Percentiles rank a stretch among this genome's conserved stretches.
These are phyloP conservation scores for Neurospora terricola DNA, from an alignment of 495 filamentous ascomycete species.

Conservation along the genomic window DNA sequence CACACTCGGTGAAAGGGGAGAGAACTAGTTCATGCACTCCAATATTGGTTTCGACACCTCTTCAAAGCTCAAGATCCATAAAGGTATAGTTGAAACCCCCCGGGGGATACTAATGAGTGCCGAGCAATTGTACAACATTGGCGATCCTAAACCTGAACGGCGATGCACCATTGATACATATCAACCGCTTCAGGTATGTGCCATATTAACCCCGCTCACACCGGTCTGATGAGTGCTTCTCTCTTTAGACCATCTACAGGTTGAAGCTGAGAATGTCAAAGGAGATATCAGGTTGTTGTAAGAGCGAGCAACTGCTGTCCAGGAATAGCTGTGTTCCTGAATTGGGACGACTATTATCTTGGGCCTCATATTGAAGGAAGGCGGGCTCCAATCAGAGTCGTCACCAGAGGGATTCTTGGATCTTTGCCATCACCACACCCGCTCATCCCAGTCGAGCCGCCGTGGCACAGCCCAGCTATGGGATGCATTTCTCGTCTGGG, in stretches of 20 bases:
- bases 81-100: background rate
- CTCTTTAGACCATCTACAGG: background rate
- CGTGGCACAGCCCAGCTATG: background rate
- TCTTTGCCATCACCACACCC: background rate
- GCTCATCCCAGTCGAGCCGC: background rate
- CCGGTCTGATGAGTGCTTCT: background rate
- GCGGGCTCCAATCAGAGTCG: slow-evolving; percentile 3
- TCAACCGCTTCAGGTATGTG: background rate
- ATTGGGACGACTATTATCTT: background rate
- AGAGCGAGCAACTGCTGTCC: background rate
- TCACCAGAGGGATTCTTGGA: background rate
- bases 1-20: background rate
- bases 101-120: background rate
- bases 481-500: background rate
- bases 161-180: background rate
- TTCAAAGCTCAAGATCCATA: background rate
- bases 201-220: background rate
- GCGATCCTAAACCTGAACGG: background rate
- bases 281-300: background rate
- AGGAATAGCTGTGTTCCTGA: background rate
- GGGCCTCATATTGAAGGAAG: background rate
- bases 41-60: background rate
- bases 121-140: background rate
- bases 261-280: background rate
- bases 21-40: background rate